These are phyloP conservation scores for Leishmania turanica DNA, from an alignment of 208 protist genomes.

Conservation along the genomic window DNA sequence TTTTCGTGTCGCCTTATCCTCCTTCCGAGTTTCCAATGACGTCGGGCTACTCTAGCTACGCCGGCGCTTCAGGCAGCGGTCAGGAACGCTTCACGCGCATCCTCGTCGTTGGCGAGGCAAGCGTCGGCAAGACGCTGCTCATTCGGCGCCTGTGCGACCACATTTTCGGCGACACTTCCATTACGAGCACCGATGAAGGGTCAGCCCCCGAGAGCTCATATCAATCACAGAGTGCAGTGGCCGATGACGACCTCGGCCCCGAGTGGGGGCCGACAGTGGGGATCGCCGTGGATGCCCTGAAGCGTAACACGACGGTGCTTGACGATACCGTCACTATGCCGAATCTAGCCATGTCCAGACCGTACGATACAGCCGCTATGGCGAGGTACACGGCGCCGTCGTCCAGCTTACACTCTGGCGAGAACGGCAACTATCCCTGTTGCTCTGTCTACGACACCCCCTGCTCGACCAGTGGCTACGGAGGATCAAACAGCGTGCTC, in stretches of 20 bases:
- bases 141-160: slow-evolving; percentile 63
- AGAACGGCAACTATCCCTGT: slow-evolving; percentile 5
- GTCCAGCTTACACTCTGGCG: neutral
- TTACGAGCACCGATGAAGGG: slow-evolving; percentile 1
- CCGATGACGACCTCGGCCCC: slow-evolving; percentile 27
- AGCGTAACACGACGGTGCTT: slow-evolving; percentile 29
- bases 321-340: neutral
- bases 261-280: slow-evolving; percentile 62
- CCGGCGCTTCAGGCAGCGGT: neutral
- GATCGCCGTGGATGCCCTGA: slow-evolving; percentile 52
- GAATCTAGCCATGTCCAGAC: neutral
- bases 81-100: slow-evolving; percentile 42
- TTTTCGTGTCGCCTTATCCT: neutral
- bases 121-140: slow-evolving; percentile 85
- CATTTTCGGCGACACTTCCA: slow-evolving; percentile 33
- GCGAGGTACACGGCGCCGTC: neutral
- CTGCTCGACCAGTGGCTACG: neutral
- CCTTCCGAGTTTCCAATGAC: neutral
- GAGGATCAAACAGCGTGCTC: neutral
- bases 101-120: slow-evolving; percentile 78
- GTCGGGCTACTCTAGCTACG: slow-evolving; percentile 1
- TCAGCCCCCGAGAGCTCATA: neutral
- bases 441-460: slow-evolving; percentile 9
- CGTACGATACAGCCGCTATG: neutral
- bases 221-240: neutral